Evolutionary conservation across 192 early-diverging fungal genomes (phyloP).

Genomic region (Neocallimastix lanati): DNA sequence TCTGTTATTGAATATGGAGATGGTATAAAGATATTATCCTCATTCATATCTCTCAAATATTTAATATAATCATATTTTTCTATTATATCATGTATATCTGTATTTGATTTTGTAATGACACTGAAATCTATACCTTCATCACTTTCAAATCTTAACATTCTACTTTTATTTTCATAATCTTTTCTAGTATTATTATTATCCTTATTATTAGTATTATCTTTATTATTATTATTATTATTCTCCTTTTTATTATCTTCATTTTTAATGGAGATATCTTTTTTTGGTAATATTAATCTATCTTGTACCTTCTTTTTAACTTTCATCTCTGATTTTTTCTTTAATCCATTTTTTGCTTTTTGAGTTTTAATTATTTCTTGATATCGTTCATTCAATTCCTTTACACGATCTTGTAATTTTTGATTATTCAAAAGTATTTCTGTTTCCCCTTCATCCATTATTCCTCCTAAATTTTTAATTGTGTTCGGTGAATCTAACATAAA

Average conservation of each 20-base stretch:
- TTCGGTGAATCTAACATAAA: background rate
- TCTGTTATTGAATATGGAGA: background rate
- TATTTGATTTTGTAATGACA: background rate
- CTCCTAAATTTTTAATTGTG: background rate
- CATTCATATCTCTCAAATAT: background rate
- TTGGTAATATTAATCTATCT: no score
- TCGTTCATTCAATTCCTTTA: background rate
- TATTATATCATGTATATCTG: background rate
- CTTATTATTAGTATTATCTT: no score
- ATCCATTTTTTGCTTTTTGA: no score
- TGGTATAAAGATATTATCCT: background rate
- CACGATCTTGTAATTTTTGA: background rate
- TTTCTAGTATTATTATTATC: no score
- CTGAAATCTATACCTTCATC: background rate
- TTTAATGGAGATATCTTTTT: no score
- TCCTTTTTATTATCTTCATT: no score
- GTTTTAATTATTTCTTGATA: background rate
- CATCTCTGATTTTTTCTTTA: no score
- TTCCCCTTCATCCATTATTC: background rate
- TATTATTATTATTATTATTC: no score
- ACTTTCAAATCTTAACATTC: no score
- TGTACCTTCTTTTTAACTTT: no score
- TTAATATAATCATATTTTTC: background rate
- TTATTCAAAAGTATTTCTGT: background rate
- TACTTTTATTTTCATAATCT: no score